Percentiles rank a stretch among this genome's conserved stretches.
phyloP scores from a whole-genome alignment of 345 rosid genomes.

The Linum trigynum region DNA sequence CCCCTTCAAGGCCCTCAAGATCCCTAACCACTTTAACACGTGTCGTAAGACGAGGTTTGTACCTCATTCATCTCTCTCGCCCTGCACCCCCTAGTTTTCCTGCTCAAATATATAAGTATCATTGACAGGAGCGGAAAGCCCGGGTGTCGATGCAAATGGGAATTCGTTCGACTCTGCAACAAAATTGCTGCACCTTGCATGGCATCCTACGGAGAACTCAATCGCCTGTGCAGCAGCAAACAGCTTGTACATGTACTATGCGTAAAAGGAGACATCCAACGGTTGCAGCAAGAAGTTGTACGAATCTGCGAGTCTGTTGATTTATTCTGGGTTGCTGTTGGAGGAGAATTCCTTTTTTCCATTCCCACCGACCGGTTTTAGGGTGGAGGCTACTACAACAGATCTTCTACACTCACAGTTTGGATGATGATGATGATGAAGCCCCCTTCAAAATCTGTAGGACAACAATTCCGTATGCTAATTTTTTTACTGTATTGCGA shows the following conservation, averaged over 20 bases:
- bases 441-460: conserved; percentile 19
- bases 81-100: neutral
- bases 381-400: conserved; percentile 29
- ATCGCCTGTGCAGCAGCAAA: conserved; percentile 51
- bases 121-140: conserved; percentile 28
- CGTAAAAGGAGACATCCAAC: conserved; percentile 13
- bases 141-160: conserved; percentile 43
- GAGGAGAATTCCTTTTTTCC: conserved; percentile 32
- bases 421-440: conserved; percentile 3
- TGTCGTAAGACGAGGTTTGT: conserved; percentile 45
- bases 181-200: conserved; percentile 49
- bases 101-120: neutral
- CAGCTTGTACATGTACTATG: conserved; percentile 62
- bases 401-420: conserved; percentile 13
- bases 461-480: conserved; percentile 15
- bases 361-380: conserved; percentile 24
- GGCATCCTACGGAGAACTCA: conserved; percentile 51
- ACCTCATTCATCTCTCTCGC: neutral
- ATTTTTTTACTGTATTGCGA: neutral
- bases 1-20: conserved; percentile 47
- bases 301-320: conserved; percentile 23
- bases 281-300: conserved; percentile 10
- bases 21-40: conserved; percentile 40
- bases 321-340: conserved; percentile 36
- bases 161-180: conserved; percentile 42